Percentiles rank a stretch among this genome's conserved stretches.
Conservation (phyloP, 805 yeast species). For the Ogataea saltuana region DNA sequence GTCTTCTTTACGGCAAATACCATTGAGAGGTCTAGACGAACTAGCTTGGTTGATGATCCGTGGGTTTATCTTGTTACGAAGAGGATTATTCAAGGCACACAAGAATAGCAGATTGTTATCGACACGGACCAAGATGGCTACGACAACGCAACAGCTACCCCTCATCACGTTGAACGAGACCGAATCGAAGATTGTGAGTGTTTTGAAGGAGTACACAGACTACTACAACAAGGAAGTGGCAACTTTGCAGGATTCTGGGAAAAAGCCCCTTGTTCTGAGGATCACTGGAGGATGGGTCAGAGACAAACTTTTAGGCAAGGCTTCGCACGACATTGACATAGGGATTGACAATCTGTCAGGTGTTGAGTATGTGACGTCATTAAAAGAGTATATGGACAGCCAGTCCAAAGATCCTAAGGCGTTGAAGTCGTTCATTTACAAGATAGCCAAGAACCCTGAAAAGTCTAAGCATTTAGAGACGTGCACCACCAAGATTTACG, state of each 20-base stretch:
- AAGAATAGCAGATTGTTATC: conserved; percentile 1
- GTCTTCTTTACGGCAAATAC: too few relatives aligned
- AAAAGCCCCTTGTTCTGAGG: conserved; percentile 45
- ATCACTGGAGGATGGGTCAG: conserved; percentile 99
- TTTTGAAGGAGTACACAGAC: conserved; percentile 30
- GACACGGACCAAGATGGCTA: neutral
- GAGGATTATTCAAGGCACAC: conserved; percentile 2
- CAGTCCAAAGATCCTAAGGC: conserved; percentile 25
- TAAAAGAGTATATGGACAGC: conserved; percentile 50
- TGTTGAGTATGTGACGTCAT: conserved; percentile 72
- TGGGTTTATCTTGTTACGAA: neutral
- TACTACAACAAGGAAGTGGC: conserved; percentile 24
- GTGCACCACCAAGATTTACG: conserved; percentile 85
- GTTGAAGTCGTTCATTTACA: conserved; percentile 53
- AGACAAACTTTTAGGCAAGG: conserved; percentile 81
- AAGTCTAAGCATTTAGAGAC: conserved; percentile 96
- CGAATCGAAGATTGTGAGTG: conserved; percentile 27
- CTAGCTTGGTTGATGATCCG: conserved; percentile 5
- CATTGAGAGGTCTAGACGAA: too few relatives aligned
- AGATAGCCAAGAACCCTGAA: conserved; percentile 89
- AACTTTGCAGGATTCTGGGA: neutral
- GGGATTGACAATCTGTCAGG: conserved; percentile 88
- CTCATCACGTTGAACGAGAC: conserved; percentile 23
- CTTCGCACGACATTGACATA: conserved; percentile 86
- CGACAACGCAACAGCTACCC: conserved; percentile 13